phyloP scores from a whole-genome alignment of 2,329 filamentous ascomycete species.

The Xylariales sp. region DNA sequence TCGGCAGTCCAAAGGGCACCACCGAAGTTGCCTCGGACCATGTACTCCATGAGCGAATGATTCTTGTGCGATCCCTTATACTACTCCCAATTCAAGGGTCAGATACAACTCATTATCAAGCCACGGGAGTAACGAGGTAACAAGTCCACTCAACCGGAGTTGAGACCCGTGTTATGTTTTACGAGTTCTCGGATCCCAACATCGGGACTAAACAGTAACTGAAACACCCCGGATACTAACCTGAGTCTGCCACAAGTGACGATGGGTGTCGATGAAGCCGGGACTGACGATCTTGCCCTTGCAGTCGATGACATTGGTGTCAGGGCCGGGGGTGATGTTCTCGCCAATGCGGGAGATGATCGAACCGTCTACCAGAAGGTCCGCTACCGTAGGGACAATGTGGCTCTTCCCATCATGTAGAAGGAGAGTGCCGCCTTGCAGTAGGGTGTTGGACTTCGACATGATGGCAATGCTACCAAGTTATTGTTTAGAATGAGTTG shows the following conservation, averaged over 20 bases:
- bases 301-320: constrained; percentile 33
- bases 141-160: too few species aligned
- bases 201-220: too few species aligned
- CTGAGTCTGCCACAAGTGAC: constrained; percentile 38
- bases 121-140: too few species aligned
- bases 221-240: too few species aligned
- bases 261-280: constrained; percentile 39
- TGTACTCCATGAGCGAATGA: constrained; percentile 21
- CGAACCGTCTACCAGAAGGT: constrained; percentile 13
- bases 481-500: too few species aligned
- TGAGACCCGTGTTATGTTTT: too few species aligned
- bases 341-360: constrained; percentile 13
- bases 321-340: background rate
- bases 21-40: constrained; percentile 30
- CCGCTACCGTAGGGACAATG: constrained; percentile 12
- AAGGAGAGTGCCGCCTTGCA: constrained; percentile 14
- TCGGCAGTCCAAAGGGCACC: constrained; percentile 30
- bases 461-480: too few species aligned
- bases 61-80: constrained; percentile 22
- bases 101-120: too few species aligned
- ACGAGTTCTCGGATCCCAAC: too few species aligned
- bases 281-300: constrained; percentile 33
- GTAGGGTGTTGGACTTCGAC: constrained; percentile 8
- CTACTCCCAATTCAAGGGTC: constrained; percentile 14
- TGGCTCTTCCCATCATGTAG: constrained; percentile 13